Evolutionary conservation across 805 yeast genomes (phyloP).

Genomic region (Saccharomycopsis sp.): DNA sequence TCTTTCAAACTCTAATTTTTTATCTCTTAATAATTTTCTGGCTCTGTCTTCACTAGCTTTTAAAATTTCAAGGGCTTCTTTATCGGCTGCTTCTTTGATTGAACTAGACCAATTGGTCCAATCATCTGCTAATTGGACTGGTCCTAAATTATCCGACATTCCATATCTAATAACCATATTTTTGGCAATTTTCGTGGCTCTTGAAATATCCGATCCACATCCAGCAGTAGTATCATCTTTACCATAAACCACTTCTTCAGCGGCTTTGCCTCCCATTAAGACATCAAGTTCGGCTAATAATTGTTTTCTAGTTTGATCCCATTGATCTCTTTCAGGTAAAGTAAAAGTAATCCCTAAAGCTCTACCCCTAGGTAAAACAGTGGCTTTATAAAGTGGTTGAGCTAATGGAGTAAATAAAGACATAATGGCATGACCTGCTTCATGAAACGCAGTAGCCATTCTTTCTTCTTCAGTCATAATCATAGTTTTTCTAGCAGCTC

Average conservation of each 20-base stretch:
- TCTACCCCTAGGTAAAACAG: conserved; percentile 92
- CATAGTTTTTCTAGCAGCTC: conserved; percentile 97
- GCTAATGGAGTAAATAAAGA: conserved; percentile 93
- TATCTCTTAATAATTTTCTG: conserved; percentile 50
- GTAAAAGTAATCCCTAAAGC: conserved; percentile 97
- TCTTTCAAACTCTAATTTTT: conserved; percentile 63
- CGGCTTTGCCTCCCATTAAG: conserved; percentile 98
- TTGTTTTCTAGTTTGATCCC: conserved; percentile 82
- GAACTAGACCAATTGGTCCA: conserved; percentile 95
- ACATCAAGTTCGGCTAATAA: conserved; percentile 90
- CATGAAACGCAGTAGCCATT: conserved; percentile 93
- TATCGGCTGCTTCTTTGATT: conserved; percentile 82
- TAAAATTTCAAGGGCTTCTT: conserved; percentile 72
- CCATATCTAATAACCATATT: conserved; percentile 97
- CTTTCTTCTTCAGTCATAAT: conserved; percentile 93
- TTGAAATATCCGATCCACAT: conserved; percentile 82
- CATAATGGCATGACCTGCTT: conserved; percentile 98
- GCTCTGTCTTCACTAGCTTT: conserved; percentile 75
- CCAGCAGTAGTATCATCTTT: conserved; percentile 90
- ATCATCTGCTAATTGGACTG: conserved; percentile 77
- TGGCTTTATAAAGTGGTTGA: conserved; percentile 91
- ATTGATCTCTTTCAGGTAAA: conserved; percentile 96
- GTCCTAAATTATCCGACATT: conserved; percentile 91
- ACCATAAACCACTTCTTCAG: conserved; percentile 90
- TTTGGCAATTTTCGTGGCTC: conserved; percentile 87